These are phyloP conservation scores for Ophiocytium majus DNA, from an alignment of 352 stramenopile genomes.

Conservation along the genomic window DNA sequence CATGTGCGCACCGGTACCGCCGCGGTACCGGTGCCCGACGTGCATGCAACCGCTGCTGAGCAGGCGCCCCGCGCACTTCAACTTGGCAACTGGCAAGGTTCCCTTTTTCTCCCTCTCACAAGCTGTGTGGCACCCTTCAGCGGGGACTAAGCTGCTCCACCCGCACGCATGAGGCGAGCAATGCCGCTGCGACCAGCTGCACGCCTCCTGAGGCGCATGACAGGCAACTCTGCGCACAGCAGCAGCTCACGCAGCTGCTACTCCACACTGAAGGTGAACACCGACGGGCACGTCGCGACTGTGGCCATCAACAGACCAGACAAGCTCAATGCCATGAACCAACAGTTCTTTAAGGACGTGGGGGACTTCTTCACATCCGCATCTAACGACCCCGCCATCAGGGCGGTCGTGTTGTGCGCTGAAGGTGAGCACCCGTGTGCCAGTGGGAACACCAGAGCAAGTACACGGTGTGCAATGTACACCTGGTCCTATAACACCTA, in stretches of 20 bases:
- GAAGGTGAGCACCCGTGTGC: too few species aligned
- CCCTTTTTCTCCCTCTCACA: background rate
- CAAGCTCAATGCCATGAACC: conserved; percentile 64
- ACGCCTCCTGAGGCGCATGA: background rate
- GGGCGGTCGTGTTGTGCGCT: conserved; percentile 57
- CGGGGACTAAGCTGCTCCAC: background rate
- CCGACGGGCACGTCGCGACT: conserved; percentile 22
- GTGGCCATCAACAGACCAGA: conserved; percentile 59
- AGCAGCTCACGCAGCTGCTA: background rate
- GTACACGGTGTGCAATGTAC: too few species aligned
- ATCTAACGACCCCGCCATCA: conserved; percentile 49
- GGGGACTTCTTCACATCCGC: conserved; percentile 59
- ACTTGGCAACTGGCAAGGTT: too few species aligned
- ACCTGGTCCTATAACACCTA: too few species aligned
- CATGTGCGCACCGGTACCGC: too few species aligned
- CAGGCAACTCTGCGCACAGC: background rate
- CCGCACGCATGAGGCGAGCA: background rate
- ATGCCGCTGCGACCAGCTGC: background rate
- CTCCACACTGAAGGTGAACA: background rate
- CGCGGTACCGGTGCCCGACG: too few species aligned
- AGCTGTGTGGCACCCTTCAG: background rate
- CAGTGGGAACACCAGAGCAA: too few species aligned
- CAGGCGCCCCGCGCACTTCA: too few species aligned
- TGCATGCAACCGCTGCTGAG: too few species aligned
- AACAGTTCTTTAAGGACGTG: conserved; percentile 57